Conservation (phyloP, 2,329 filamentous ascomycete genomes). For the Xylaria sp. region DNA sequence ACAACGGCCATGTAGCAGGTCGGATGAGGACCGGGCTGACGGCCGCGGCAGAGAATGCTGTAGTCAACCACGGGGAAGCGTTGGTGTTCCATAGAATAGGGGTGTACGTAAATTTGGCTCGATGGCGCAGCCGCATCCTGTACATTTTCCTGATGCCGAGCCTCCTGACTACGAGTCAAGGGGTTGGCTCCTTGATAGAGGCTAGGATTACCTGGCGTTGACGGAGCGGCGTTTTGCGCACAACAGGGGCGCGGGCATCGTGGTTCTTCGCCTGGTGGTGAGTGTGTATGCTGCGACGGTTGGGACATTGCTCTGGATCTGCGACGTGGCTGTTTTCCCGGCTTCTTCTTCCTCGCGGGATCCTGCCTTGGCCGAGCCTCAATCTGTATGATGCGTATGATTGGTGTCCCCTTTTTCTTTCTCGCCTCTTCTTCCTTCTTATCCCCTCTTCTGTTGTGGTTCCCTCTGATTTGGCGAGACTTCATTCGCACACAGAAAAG, state of each 20-base stretch:
- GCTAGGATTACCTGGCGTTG: too few relatives aligned
- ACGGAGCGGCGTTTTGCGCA: background rate
- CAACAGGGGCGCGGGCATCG: background rate
- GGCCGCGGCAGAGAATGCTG: slow-evolving; percentile 29
- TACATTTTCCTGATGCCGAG: background rate
- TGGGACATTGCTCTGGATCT: slow-evolving; percentile 11
- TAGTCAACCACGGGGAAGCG: slow-evolving; percentile 48
- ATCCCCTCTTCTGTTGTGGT: background rate
- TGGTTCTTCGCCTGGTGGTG: background rate
- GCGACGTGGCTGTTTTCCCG: background rate
- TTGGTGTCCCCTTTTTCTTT: background rate
- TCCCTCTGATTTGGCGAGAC: slow-evolving; percentile 21
- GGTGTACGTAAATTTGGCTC: slow-evolving; percentile 42
- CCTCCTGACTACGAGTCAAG: too few relatives aligned
- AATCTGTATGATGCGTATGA: background rate
- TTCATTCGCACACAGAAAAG: slow-evolving; percentile 32
- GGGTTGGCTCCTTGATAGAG: too few relatives aligned
- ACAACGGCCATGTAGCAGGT: slow-evolving; percentile 40
- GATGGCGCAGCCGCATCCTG: background rate
- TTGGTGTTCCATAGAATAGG: slow-evolving; percentile 39
- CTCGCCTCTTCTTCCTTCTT: slow-evolving; percentile 7
- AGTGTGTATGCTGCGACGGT: background rate
- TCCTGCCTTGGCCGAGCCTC: slow-evolving; percentile 11
- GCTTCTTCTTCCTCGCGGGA: background rate
- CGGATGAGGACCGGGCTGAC: slow-evolving; percentile 24